Evolutionary conservation across 192 early-diverging fungal species (phyloP), one percentile per base, ranked within the genome.

Genomic region (Ambispora gerdemannii): DNA sequence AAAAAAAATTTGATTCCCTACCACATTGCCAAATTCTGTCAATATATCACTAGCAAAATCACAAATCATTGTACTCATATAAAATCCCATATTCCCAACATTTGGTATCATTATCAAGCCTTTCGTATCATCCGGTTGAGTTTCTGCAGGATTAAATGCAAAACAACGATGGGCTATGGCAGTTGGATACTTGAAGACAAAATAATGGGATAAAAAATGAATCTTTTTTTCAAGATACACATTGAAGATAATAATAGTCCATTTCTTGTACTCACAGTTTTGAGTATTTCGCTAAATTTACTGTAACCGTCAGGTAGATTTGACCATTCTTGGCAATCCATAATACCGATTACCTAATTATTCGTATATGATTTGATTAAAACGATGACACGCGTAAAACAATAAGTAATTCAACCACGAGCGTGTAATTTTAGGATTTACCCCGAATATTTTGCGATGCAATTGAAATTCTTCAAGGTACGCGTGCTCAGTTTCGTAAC

Each of bases 321-420:
- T 31, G 87, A 79, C 80, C 82, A 86, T 61, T 86, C 84, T 59
- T 86, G 80, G 66, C 91, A 93, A 75, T 92, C 84, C 84, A 90
- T 91, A 43, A 92, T 89, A 51, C 90, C 90, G 74, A 92, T 88
- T 34, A 91, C 90, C 87, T 91, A 74, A 19, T n/a, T n/a, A n/a
- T n/a, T n/a, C n/a, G n/a, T n/a, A n/a, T n/a, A n/a, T n/a, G n/a
- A n/a, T n/a, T n/a, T n/a, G n/a, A n/a, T n/a, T n/a, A n/a, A n/a
- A n/a, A n/a, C n/a, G n/a, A n/a, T n/a, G n/a, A n/a, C n/a, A n/a
- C n/a, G n/a, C n/a, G n/a, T n/a, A n/a, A n/a, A n/a, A n/a, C n/a
- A n/a, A n/a, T n/a, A n/a, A n/a, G 38, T 43, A 17, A 35, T 1
- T 28, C 75, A 70, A n/a, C 25, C 6, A 3, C 53, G 0, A 38